Conservation (phyloP, 768 basidiomycete genomes). For the Tricholoma flavovirens region DNA sequence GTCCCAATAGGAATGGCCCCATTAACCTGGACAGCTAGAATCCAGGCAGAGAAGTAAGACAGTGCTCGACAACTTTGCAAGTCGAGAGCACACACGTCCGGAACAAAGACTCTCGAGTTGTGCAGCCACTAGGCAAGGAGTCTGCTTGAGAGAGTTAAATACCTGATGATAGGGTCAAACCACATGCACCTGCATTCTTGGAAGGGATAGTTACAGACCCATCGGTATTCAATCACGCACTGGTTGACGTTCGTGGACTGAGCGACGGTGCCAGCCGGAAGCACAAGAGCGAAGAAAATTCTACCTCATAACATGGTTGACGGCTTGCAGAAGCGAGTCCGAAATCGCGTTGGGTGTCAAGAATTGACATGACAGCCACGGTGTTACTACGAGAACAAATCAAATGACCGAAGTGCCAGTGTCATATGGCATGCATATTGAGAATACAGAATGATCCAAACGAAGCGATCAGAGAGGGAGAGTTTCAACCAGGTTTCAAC, state of each 20-base stretch:
- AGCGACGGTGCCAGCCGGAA: slow-evolving; percentile 7
- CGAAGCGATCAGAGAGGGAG: no score
- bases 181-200: neutral
- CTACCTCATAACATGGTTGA: slow-evolving; percentile 3
- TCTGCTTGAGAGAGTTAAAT: slow-evolving; percentile 38
- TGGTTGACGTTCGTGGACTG: slow-evolving; percentile 33
- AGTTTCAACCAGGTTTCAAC: no score
- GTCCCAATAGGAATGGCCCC: slow-evolving; percentile 30
- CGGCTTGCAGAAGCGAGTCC: neutral
- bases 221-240: slow-evolving; percentile 30
- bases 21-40: slow-evolving; percentile 33
- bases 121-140: slow-evolving; percentile 45
- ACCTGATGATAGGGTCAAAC: slow-evolving; percentile 20
- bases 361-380: neutral
- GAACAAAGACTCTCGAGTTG: slow-evolving; percentile 41
- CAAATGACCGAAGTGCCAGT: no score
- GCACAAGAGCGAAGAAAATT: neutral
- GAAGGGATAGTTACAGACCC: slow-evolving; percentile 22
- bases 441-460: no score
- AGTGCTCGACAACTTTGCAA: neutral
- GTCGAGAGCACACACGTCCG: slow-evolving; percentile 21
- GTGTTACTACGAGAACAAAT: neutral
- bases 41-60: slow-evolving; percentile 1
- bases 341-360: neutral
- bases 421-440: no score